Percentiles rank a stretch among this genome's conserved stretches.
Conservation (phyloP, 768 basidiomycete species). For the Antrodiella citrinella region DNA sequence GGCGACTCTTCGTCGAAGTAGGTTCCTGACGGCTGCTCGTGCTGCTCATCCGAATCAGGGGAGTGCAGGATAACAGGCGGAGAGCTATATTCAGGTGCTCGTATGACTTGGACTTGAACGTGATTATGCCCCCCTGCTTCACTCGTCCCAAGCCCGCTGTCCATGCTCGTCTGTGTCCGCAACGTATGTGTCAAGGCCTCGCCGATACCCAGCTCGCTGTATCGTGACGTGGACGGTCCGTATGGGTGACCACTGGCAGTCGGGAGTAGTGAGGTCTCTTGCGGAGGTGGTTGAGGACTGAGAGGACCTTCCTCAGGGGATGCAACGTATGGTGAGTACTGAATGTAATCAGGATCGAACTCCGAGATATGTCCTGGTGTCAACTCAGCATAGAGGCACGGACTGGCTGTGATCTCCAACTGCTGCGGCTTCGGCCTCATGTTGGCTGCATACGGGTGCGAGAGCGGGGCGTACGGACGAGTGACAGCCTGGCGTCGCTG, state of each 20-base stretch:
- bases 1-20: constrained; percentile 1
- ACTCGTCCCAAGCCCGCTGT: constrained; percentile 42
- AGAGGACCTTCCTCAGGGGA: constrained; percentile 1
- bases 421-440: constrained; percentile 3
- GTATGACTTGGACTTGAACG: background rate
- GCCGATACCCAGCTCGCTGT: constrained; percentile 43
- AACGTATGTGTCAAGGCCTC: constrained; percentile 50
- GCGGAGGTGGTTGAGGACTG: constrained; percentile 9
- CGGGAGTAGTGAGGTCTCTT: constrained; percentile 16
- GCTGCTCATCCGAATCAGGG: background rate
- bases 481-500: constrained; percentile 18
- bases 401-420: constrained; percentile 1
- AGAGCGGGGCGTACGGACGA: constrained; percentile 18
- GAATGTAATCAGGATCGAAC: constrained; percentile 22
- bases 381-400: constrained; percentile 22
- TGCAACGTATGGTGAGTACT: constrained; percentile 20
- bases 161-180: constrained; percentile 24
- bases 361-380: constrained; percentile 22
- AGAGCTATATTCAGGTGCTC: background rate
- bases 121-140: constrained; percentile 18
- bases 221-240: constrained; percentile 24
- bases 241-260: constrained; percentile 17
- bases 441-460: constrained; percentile 16
- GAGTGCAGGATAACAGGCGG: background rate
- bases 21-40: background rate